Base-by-base conservation (phyloP, 768 basidiomycete genomes). In the Lactifluus piperatus region DNA sequence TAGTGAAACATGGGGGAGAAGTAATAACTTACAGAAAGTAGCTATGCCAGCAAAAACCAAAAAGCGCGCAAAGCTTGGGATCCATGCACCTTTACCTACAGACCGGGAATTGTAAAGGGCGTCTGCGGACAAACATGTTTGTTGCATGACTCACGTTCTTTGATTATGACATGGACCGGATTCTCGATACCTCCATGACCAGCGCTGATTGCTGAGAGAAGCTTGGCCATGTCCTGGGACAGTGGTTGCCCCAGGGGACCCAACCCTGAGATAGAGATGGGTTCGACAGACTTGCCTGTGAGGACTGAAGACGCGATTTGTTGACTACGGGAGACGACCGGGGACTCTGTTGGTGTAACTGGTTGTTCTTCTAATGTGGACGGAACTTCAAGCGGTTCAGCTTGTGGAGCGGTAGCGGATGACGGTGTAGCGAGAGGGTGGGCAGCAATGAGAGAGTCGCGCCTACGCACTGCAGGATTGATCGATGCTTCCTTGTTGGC, bases 91-190 rank as follows among this genome's bases (percentile, higher is more conserved):
- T 70, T 82, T 88, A 44, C 83, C 88, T 91, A 58, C 14, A 24
- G 34, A 34, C 34, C 9, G 11, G 1, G 13, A 11, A 34, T 13
- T 11, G 13, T 30, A n/a, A n/a, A 48, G n/a, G 18, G 39, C 11
- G 11, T 20, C 22, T 24, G 22, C 22, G 29, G 6, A 22, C 22
- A 13, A 30, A 5, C 44, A 36, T 4, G 13, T 43, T 22, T 9
- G 37, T 53, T 54, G 44, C 18, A 58, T 26, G 18, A 77, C 86
- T 71, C 66, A 88, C 91, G 82, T 78, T 93, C 90, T 61, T 84
- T 83, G 63, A 94, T 80, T 26, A 89, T 80, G 39, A 94, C 92
- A 48, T 88, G 81, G 32, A 94, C 84, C 5, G 92, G 92, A 59
- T 80, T 80, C 0, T 71, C 71, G 32, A 69, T 74, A 20, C 75